Percentiles rank a stretch among this genome's conserved stretches.
These are phyloP conservation scores for Hyaloperonospora arabidopsidis DNA, from an alignment of 352 stramenopile species.

Conservation along the genomic window DNA sequence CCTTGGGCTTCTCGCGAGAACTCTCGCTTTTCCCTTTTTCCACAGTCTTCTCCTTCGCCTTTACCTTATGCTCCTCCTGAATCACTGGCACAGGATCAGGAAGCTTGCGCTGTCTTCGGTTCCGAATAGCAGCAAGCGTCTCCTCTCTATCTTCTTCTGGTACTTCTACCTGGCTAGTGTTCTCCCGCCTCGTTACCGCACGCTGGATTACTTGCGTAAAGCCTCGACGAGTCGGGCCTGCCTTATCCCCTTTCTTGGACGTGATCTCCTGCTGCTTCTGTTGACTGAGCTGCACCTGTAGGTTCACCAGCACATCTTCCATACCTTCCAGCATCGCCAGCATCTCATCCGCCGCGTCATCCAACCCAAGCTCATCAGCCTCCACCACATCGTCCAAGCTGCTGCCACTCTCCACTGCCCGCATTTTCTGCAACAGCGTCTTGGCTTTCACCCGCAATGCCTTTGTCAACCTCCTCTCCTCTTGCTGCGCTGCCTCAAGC, in stretches of 20 bases:
- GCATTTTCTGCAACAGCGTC: slow-evolving; percentile 30
- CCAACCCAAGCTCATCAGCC: slow-evolving; percentile 18
- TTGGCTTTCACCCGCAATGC: slow-evolving; percentile 24
- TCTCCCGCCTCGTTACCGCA: slow-evolving; percentile 20
- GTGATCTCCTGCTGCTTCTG: slow-evolving; percentile 33
- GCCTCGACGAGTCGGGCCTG: slow-evolving; percentile 16
- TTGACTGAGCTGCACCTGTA: slow-evolving; percentile 41
- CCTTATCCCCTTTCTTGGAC: slow-evolving; percentile 26
- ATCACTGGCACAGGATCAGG: slow-evolving; percentile 10
- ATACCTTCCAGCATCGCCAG: slow-evolving; percentile 35
- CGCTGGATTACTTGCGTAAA: slow-evolving; percentile 26
- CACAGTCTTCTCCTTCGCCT: not conserved
- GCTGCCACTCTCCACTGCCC: slow-evolving; percentile 26
- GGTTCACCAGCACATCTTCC: slow-evolving; percentile 47
- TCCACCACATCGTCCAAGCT: slow-evolving; percentile 14
- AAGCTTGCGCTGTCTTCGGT: slow-evolving; percentile 23
- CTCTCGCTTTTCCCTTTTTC: slow-evolving; percentile 2
- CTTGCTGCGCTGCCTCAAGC: slow-evolving; percentile 27
- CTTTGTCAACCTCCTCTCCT: slow-evolving; percentile 16
- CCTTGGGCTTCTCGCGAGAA: slow-evolving; percentile 3
- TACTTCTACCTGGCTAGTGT: slow-evolving; percentile 19
- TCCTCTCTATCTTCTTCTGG: slow-evolving; percentile 26
- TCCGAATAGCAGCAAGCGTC: slow-evolving; percentile 22
- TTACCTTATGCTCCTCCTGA: slow-evolving; percentile 7
- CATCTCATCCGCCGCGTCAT: slow-evolving; percentile 31